Evolutionary conservation across 2,329 filamentous ascomycete species (phyloP).

Genomic region (Penicillium psychrosexuale): DNA sequence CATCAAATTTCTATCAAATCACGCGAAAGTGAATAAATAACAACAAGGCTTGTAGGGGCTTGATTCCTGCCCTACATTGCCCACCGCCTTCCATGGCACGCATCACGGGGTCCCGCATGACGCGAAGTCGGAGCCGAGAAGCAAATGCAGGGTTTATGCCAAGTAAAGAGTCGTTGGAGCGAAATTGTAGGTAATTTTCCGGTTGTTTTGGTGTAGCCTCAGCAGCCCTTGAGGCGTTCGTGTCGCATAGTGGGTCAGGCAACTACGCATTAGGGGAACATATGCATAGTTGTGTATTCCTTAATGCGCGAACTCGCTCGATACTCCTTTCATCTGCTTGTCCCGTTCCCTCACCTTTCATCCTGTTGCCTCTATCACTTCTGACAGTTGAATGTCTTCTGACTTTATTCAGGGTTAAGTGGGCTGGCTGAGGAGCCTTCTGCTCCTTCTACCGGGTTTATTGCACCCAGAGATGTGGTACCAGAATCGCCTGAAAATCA

Average conservation of each 20-base stretch:
- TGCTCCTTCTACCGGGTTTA: slow-evolving; percentile 5
- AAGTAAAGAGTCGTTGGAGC: neutral
- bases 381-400: neutral
- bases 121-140: slow-evolving; percentile 41
- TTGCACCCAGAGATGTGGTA: slow-evolving; percentile 10
- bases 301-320: too few species aligned
- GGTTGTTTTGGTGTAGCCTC: neutral
- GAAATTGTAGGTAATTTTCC: neutral
- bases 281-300: neutral
- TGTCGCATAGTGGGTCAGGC: neutral
- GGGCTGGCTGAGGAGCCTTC: slow-evolving; percentile 16
- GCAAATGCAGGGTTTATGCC: slow-evolving; percentile 14
- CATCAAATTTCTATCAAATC: neutral
- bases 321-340: neutral
- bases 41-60: neutral
- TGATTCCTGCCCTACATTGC: neutral
- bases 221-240: neutral
- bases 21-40: neutral
- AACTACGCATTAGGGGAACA: neutral
- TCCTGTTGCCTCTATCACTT: neutral
- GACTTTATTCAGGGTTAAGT: slow-evolving; percentile 12
- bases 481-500: slow-evolving; percentile 23
- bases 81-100: slow-evolving; percentile 5
- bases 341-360: neutral
- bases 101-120: slow-evolving; percentile 23